Evolutionary conservation across 2,329 filamentous ascomycete species (phyloP).

Genomic region (Pyrenochaeta sp.): DNA sequence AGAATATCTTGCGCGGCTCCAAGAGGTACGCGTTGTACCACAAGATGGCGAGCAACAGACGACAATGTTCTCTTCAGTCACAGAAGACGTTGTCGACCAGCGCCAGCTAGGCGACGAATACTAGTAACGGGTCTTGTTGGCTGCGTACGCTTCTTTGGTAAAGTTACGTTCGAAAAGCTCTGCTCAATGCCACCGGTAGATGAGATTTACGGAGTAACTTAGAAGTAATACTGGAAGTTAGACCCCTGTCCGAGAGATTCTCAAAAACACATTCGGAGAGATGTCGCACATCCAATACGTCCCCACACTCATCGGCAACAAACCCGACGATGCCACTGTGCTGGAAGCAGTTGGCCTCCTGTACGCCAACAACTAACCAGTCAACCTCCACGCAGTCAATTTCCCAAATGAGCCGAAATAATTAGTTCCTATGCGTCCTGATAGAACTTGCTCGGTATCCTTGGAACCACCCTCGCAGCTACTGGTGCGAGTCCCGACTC

Average conservation of each 20-base stretch:
- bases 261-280: constrained; percentile 2
- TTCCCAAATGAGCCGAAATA: constrained; percentile 8
- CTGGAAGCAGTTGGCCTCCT: constrained; percentile 11
- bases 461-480: constrained; percentile 40
- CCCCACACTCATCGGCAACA: constrained; percentile 9
- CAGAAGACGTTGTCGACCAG: constrained; percentile 6
- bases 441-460: constrained; percentile 40
- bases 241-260: constrained; percentile 13
- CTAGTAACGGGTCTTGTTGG: constrained; percentile 32
- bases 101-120: constrained; percentile 23
- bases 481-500: constrained; percentile 33
- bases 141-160: constrained; percentile 16
- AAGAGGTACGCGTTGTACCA: constrained; percentile 3
- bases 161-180: constrained; percentile 3
- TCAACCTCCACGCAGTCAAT: constrained; percentile 10
- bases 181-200: not conserved
- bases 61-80: constrained; percentile 23
- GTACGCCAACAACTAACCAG: not conserved
- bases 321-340: constrained; percentile 5
- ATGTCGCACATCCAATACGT: constrained; percentile 6
- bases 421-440: constrained; percentile 5
- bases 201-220: not conserved
- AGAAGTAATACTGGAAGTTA: constrained; percentile 16
- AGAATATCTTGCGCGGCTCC: constrained; percentile 18
- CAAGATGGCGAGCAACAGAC: not conserved